These are phyloP conservation scores for Ballota nigra DNA, from an alignment of 257 asterid genomes.

Conservation along the genomic window DNA sequence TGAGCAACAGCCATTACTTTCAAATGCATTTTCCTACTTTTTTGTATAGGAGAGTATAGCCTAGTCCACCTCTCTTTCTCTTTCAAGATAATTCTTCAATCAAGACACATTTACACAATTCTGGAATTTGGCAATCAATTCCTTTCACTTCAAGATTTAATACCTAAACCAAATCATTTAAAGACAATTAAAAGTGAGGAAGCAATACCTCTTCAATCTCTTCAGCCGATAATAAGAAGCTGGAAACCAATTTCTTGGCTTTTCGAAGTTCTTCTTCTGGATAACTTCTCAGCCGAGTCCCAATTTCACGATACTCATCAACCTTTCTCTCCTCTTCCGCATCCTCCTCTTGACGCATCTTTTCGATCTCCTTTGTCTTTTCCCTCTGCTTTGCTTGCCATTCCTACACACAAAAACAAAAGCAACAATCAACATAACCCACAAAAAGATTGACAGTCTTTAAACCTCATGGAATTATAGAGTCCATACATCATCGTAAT, in stretches of 20 bases:
- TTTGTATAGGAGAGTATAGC: not conserved
- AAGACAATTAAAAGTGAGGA: not conserved
- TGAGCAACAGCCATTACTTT: not conserved
- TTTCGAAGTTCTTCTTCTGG: constrained; percentile 67
- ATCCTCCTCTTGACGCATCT: constrained; percentile 61
- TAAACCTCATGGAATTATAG: not conserved
- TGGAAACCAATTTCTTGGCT: constrained; percentile 85
- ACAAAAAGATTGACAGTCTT: not conserved
- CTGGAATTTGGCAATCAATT: not conserved
- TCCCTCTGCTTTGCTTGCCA: constrained; percentile 97
- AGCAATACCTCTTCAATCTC: constrained; percentile 85
- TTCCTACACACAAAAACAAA: constrained; percentile 47
- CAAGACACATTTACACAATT: not conserved
- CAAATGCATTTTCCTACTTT: not conserved
- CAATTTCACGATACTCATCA: constrained; percentile 83
- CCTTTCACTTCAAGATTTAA: not conserved
- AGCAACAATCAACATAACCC: not conserved
- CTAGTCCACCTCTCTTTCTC: not conserved
- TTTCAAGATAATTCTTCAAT: constrained; percentile 2
- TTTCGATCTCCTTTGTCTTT: constrained; percentile 76
- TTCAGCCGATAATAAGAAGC: constrained; percentile 88
- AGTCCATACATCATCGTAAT: constrained; percentile 69
- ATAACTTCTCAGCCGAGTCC: constrained; percentile 54
- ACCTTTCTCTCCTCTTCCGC: constrained; percentile 82
- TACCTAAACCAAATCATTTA: not conserved